phyloP scores from a whole-genome alignment of 768 basidiomycete species.

The Russula brevipes region DNA sequence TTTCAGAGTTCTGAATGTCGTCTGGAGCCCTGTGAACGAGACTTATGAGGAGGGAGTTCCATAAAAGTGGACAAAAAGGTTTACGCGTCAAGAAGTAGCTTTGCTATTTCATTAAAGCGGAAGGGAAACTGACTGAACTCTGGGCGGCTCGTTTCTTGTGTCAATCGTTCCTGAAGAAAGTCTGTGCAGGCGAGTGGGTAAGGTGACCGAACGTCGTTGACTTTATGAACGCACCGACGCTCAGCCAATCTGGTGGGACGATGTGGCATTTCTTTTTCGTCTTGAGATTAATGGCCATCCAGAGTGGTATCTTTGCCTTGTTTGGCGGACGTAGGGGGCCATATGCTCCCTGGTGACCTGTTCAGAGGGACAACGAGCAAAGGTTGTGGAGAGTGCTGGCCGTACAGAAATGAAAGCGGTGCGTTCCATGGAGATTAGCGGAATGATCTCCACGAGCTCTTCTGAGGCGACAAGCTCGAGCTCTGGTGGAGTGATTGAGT shows the following conservation, averaged over 20 bases:
- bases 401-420: slow-evolving; percentile 87
- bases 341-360: slow-evolving; percentile 65
- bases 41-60: not conserved
- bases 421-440: slow-evolving; percentile 83
- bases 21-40: slow-evolving; percentile 69
- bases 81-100: slow-evolving; percentile 89
- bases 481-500: slow-evolving; percentile 75
- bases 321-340: slow-evolving; percentile 89
- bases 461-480: slow-evolving; percentile 86
- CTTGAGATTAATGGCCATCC: slow-evolving; percentile 95
- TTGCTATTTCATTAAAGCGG: slow-evolving; percentile 84
- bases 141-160: slow-evolving; percentile 65
- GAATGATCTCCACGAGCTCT: slow-evolving; percentile 78
- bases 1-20: slow-evolving; percentile 81
- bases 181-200: slow-evolving; percentile 44
- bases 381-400: slow-evolving; percentile 2
- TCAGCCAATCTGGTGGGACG: slow-evolving; percentile 85
- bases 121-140: slow-evolving; percentile 81
- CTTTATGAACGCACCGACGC: slow-evolving; percentile 57
- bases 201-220: not conserved
- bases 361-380: not conserved
- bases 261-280: slow-evolving; percentile 93
- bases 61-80: slow-evolving; percentile 29
- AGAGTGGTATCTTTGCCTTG: slow-evolving; percentile 82
- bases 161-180: slow-evolving; percentile 68